These are phyloP conservation scores for Orbilia oligospora DNA, from an alignment of 2,329 filamentous ascomycete genomes.

Conservation along the genomic window DNA sequence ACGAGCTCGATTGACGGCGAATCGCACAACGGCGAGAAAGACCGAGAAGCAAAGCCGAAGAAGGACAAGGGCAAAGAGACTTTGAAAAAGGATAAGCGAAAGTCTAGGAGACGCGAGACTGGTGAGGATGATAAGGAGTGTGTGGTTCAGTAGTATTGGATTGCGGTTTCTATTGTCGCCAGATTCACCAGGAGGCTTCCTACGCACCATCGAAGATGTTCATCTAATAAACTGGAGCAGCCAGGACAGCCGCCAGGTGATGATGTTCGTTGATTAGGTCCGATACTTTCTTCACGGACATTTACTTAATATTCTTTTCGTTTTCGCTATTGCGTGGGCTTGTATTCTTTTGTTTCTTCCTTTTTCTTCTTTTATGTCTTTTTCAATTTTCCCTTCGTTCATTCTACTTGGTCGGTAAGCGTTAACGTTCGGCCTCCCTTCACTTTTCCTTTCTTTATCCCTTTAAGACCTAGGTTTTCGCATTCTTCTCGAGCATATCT, in stretches of 20 bases:
- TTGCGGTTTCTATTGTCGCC: constrained; percentile 46
- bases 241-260: constrained; percentile 7
- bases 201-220: constrained; percentile 9
- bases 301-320: constrained; percentile 8
- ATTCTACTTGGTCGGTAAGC: neutral
- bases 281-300: constrained; percentile 33
- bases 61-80: constrained; percentile 52
- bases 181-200: constrained; percentile 34
- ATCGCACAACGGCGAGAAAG: constrained; percentile 30
- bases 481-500: constrained; percentile 21
- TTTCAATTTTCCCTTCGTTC: neutral
- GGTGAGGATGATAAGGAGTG: constrained; percentile 57
- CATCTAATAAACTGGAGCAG: constrained; percentile 1
- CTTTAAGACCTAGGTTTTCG: constrained; percentile 6
- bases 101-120: constrained; percentile 45
- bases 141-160: constrained; percentile 60
- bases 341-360: constrained; percentile 11
- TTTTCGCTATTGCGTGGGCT: constrained; percentile 1
- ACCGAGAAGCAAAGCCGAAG: constrained; percentile 29
- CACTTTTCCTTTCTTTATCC: constrained; percentile 5
- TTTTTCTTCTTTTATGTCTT: constrained; percentile 8
- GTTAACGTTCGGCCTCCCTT: neutral
- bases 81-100: constrained; percentile 40
- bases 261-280: constrained; percentile 13
- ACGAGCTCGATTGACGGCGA: constrained; percentile 51